These are phyloP conservation scores for Thermothielavioides terrestris DNA, from an alignment of 495 filamentous ascomycete species.

Conservation along the genomic window DNA sequence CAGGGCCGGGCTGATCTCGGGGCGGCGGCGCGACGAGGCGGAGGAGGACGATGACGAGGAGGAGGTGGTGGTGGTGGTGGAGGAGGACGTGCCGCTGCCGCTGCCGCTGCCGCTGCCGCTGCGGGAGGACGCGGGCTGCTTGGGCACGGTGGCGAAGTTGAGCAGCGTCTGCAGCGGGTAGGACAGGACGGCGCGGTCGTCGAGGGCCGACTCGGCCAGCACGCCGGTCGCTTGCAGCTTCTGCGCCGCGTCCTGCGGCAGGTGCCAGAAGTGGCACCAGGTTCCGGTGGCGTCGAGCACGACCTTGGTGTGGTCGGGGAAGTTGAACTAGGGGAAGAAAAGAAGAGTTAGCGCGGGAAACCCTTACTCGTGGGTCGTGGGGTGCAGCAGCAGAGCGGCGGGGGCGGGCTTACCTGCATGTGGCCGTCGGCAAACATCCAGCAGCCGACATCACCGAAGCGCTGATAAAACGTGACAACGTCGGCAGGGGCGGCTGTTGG, in stretches of 20 bases:
- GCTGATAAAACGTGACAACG: constrained; percentile 81
- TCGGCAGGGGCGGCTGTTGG: constrained; percentile 40
- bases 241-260: constrained; percentile 59
- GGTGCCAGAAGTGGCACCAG: constrained; percentile 78
- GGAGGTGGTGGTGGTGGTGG: background rate
- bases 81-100: constrained; percentile 15
- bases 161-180: constrained; percentile 51
- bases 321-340: constrained; percentile 78
- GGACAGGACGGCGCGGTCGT: constrained; percentile 50
- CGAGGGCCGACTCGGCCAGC: constrained; percentile 57
- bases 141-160: constrained; percentile 39
- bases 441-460: constrained; percentile 76
- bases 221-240: constrained; percentile 53
- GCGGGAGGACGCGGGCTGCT: constrained; percentile 35
- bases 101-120: constrained; percentile 29
- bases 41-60: background rate
- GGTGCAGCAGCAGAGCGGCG: background rate
- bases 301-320: constrained; percentile 94
- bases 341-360: too few species aligned
- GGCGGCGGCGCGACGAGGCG: constrained; percentile 32
- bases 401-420: constrained; percentile 43
- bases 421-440: constrained; percentile 86
- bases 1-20: constrained; percentile 49
- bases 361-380: too few species aligned
- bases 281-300: constrained; percentile 65